Conservation (phyloP, 179 eudicot species). For the Dionaea muscipula region DNA sequence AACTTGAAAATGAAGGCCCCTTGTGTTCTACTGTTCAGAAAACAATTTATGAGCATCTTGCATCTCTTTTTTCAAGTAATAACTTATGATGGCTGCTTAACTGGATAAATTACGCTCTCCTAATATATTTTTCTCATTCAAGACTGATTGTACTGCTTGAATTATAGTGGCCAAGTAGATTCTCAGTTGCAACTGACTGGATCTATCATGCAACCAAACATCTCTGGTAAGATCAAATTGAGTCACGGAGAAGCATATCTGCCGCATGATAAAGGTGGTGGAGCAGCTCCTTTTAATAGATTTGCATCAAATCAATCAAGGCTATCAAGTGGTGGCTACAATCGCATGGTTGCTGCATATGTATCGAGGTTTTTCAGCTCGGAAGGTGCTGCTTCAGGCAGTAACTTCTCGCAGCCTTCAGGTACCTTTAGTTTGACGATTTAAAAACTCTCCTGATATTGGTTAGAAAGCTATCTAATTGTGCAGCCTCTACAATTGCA, state of each 20-base stretch:
- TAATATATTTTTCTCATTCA: background rate
- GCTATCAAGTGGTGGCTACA: slow-evolving; percentile 49
- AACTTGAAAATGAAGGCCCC: no score
- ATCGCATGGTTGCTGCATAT: slow-evolving; percentile 77
- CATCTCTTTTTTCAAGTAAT: no score
- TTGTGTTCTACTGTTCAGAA: no score
- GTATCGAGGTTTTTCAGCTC: slow-evolving; percentile 81
- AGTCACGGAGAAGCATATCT: slow-evolving; percentile 96
- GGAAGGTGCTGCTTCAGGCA: slow-evolving; percentile 50
- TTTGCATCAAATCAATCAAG: slow-evolving; percentile 52
- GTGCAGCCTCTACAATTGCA: no score
- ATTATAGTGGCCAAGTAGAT: slow-evolving; percentile 90
- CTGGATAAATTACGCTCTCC: background rate
- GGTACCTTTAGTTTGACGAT: slow-evolving; percentile 26
- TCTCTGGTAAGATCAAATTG: slow-evolving; percentile 86
- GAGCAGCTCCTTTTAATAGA: slow-evolving; percentile 67
- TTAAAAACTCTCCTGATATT: no score
- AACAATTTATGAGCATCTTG: no score
- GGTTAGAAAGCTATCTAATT: no score
- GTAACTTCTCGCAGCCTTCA: slow-evolving; percentile 40
- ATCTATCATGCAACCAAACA: slow-evolving; percentile 87
- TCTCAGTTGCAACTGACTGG: slow-evolving; percentile 87
- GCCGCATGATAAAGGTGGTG: slow-evolving; percentile 97
- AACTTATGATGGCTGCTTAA: no score
- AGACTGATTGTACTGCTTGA: slow-evolving; percentile 10